Conservation (phyloP, 2,329 filamentous ascomycete genomes). For the Coniella lustricola region DNA sequence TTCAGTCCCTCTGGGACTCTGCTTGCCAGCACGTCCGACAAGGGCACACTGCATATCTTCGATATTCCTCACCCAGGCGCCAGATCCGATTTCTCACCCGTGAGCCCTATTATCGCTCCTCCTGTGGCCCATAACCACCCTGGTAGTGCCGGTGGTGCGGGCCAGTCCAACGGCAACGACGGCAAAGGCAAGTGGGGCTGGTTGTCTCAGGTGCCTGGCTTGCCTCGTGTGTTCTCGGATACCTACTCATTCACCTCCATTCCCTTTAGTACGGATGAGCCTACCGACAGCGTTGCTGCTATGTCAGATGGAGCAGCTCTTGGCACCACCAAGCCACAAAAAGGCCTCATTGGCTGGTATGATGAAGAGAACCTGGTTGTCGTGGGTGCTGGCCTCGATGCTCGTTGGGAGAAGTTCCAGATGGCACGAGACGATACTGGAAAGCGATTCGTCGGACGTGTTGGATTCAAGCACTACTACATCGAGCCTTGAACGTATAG, state of each 20-base stretch:
- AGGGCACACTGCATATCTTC: constrained; percentile 91
- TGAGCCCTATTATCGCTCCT: constrained; percentile 13
- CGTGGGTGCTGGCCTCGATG: constrained; percentile 71
- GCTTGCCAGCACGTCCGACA: constrained; percentile 91
- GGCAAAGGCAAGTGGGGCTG: constrained; percentile 76
- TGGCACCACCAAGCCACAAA: constrained; percentile 55
- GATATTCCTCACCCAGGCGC: constrained; percentile 60
- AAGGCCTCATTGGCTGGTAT: constrained; percentile 82
- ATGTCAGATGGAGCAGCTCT: constrained; percentile 39
- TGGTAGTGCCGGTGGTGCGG: constrained; percentile 17
- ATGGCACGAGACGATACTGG: constrained; percentile 63
- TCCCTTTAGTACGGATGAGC: constrained; percentile 77
- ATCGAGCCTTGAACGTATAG: constrained; percentile 1
- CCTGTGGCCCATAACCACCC: constrained; percentile 13
- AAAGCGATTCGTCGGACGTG: constrained; percentile 56
- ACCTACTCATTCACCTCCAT: constrained; percentile 77
- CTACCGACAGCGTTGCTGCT: constrained; percentile 34
- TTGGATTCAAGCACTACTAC: constrained; percentile 79
- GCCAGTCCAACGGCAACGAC: constrained; percentile 32
- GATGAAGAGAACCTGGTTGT: constrained; percentile 67
- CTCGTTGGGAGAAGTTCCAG: constrained; percentile 81
- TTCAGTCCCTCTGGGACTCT: constrained; percentile 77
- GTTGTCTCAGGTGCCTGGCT: constrained; percentile 71
- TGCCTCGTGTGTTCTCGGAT: constrained; percentile 84
- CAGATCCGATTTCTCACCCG: constrained; percentile 15